phyloP scores from a whole-genome alignment of 257 asterid species.

The Solanum chiquidenum region DNA sequence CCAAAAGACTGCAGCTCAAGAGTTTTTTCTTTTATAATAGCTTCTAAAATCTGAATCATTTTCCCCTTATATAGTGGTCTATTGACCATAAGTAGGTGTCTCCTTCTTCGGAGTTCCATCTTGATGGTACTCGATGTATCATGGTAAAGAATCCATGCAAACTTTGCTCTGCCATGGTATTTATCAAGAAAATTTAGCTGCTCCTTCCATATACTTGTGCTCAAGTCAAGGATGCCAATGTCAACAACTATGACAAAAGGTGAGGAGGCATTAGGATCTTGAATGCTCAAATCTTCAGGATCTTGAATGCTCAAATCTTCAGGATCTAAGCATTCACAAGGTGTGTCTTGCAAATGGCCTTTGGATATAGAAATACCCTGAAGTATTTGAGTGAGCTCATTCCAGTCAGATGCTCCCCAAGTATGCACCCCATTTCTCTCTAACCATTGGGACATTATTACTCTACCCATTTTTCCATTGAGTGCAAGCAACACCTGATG shows the following conservation, averaged over 20 bases:
- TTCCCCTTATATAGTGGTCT: conserved; percentile 73
- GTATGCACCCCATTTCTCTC: conserved; percentile 44
- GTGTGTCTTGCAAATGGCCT: conserved; percentile 8
- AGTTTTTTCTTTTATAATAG: conserved; percentile 29
- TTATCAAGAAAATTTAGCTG: conserved; percentile 63
- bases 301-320: conserved; percentile 14
- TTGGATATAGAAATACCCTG: conserved; percentile 24
- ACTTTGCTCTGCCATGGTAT: conserved; percentile 38
- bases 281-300: conserved; percentile 11
- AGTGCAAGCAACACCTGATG: conserved; percentile 83
- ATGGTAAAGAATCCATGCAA: conserved; percentile 72
- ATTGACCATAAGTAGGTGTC: conserved; percentile 62
- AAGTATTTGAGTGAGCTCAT: conserved; percentile 57
- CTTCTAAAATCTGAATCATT: conserved; percentile 58
- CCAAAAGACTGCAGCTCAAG: conserved; percentile 18
- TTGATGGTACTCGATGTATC: conserved; percentile 54
- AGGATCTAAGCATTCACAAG: conserved; percentile 7
- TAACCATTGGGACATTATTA: conserved; percentile 53
- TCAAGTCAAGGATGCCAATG: conserved; percentile 66
- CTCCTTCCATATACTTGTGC: conserved; percentile 67
- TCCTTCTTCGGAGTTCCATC: conserved; percentile 56
- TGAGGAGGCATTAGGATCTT: conserved; percentile 4
- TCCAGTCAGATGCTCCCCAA: conserved; percentile 72
- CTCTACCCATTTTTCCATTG: conserved; percentile 61
- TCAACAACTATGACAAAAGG: conserved; percentile 45